A percentile compares a stretch with the other conserved stretches of the same genome.
phyloP scores from a whole-genome alignment of 2,329 filamentous ascomycete species.

The Sporothrix luriei region DNA sequence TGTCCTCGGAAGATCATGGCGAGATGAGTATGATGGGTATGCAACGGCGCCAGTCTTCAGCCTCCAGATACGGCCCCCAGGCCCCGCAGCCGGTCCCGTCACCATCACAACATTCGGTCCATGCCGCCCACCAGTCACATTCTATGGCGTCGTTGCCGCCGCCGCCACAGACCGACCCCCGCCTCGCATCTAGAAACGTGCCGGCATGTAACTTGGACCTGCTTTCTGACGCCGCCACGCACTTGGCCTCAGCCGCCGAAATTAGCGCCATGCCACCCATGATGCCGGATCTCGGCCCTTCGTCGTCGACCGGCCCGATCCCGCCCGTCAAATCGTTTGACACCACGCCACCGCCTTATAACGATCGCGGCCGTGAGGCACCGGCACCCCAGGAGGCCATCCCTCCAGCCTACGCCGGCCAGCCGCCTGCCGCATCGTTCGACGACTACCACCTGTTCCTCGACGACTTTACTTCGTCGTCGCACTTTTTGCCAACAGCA shows the following conservation, averaged over 20 bases:
- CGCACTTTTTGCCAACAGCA: slow-evolving; percentile 58
- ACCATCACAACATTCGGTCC: slow-evolving; percentile 15
- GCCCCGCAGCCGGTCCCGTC: not conserved
- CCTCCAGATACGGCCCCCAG: slow-evolving; percentile 36
- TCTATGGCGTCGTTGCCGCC: slow-evolving; percentile 31
- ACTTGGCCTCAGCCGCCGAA: slow-evolving; percentile 57
- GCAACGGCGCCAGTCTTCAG: slow-evolving; percentile 41
- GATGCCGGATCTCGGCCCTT: slow-evolving; percentile 51
- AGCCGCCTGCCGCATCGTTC: slow-evolving; percentile 48
- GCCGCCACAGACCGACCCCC: slow-evolving; percentile 49
- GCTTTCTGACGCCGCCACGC: slow-evolving; percentile 60
- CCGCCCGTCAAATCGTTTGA: slow-evolving; percentile 55
- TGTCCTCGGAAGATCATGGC: slow-evolving; percentile 51
- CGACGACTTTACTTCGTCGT: slow-evolving; percentile 58
- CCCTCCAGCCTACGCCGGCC: slow-evolving; percentile 47
- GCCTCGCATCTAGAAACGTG: slow-evolving; percentile 49
- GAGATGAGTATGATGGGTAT: slow-evolving; percentile 53
- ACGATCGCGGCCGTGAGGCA: slow-evolving; percentile 51
- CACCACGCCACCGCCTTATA: slow-evolving; percentile 50
- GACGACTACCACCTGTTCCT: slow-evolving; percentile 63
- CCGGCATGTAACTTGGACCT: slow-evolving; percentile 60
- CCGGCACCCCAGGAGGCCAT: slow-evolving; percentile 47
- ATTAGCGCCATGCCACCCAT: slow-evolving; percentile 56
- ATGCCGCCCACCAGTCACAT: slow-evolving; percentile 1
- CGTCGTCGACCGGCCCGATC: slow-evolving; percentile 44